Base-by-base conservation (phyloP, 176 grass and related monocot species). In the Oryza nivara region DNA sequence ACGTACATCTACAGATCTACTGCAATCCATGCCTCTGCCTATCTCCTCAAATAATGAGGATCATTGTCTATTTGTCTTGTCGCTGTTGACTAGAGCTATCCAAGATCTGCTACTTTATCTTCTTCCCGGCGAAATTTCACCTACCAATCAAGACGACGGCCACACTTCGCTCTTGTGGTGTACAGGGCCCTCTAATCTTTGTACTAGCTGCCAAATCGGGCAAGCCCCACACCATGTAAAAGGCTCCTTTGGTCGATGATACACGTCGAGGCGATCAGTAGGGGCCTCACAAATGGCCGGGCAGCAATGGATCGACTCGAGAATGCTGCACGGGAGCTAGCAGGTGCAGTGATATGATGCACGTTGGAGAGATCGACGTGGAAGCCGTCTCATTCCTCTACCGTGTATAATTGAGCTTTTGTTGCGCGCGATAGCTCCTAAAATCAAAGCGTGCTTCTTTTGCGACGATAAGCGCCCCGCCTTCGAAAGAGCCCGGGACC, bases 401-500 rank as follows among this genome's bases (percentile, higher is more conserved):
- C 22, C 6, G 63, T 46, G 17, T 43, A 75, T 84, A 17, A 76
- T 84, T 67, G 72, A 67, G 72, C 81, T 73, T 47, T 74, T 65
- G 70, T 38, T 51, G 72, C 13, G 54, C 35, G 3, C 4, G 35
- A 36, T 36, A 58, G 54, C 20, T 75, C 5, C 49, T 20, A 6
- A 44, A 43, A 77, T 44, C 15, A 58, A 58, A 68, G 64, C 4
- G 17, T 77, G 64, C 20, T 23, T 34, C n/a, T 68, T 84, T 84
- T 43, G 6, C 1, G 3, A 58, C 20, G 63, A 69, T 69, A 25
- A 20, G 73, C 7, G 34, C 22, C 73, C 15, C 76, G 46, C 64
- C 58, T 84, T 84, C 6, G 6, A 23, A 84, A 84, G 82, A 9
- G 10, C 44, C 12, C 0, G 82, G 82, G 73, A 67, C 82, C 82